phyloP scores from a whole-genome alignment of 768 basidiomycete genomes.

The Suillus brevipes region DNA sequence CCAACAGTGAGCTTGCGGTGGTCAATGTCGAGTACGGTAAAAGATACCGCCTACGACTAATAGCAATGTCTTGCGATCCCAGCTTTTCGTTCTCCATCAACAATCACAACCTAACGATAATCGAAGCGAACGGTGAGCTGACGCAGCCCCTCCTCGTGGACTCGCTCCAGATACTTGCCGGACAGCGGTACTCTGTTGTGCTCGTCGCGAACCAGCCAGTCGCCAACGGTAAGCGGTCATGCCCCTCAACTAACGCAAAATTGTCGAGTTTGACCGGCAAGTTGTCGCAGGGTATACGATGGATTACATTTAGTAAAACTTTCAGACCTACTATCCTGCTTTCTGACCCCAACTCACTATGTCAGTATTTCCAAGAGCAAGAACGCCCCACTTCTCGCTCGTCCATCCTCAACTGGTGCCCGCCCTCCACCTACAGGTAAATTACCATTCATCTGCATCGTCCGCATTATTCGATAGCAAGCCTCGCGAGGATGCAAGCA shows the following conservation, averaged over 20 bases:
- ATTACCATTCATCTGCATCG: conserved; percentile 67
- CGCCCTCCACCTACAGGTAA: conserved; percentile 57
- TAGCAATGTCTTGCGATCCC: conserved; percentile 50
- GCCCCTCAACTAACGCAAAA: too few relatives aligned
- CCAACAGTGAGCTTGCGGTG: conserved; percentile 40
- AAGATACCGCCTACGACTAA: conserved; percentile 56
- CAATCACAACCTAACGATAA: conserved; percentile 49
- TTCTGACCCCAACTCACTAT: too few relatives aligned
- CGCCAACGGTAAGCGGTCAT: conserved; percentile 32
- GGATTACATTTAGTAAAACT: too few relatives aligned
- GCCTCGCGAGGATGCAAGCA: conserved; percentile 53
- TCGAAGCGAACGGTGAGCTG: conserved; percentile 51
- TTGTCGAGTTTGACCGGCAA: too few relatives aligned
- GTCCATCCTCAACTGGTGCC: conserved; percentile 38
- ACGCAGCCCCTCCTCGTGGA: conserved; percentile 45
- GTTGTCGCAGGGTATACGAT: too few relatives aligned
- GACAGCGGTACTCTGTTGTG: conserved; percentile 47
- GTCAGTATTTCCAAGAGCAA: too few relatives aligned
- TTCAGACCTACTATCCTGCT: too few relatives aligned
- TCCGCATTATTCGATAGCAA: conserved; percentile 67
- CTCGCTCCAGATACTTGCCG: conserved; percentile 31
- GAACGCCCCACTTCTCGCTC: conserved; percentile 40
- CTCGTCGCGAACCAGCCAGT: conserved; percentile 45
- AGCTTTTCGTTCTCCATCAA: conserved; percentile 46
- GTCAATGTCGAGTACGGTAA: conserved; percentile 41